A percentile compares a stretch with the other conserved stretches of the same genome.
phyloP scores from a whole-genome alignment of 2,329 filamentous ascomycete genomes.

The Fusarium abutilonis region DNA sequence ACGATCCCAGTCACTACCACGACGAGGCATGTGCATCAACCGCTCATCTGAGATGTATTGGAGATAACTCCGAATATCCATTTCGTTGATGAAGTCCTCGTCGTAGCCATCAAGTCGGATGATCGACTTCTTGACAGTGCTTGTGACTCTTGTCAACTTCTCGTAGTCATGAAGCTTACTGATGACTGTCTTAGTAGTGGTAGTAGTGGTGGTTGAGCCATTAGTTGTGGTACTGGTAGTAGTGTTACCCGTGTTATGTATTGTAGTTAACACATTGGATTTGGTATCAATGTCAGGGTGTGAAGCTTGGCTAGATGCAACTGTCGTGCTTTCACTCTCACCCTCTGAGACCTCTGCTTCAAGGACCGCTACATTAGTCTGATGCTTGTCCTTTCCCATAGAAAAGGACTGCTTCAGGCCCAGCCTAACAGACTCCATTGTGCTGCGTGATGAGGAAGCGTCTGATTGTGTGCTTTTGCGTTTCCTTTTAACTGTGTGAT shows the following conservation, averaged over 20 bases:
- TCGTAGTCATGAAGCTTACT: constrained; percentile 20
- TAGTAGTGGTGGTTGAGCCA: neutral
- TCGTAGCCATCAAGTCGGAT: constrained; percentile 35
- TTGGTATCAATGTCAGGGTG: constrained; percentile 7
- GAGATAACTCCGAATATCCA: constrained; percentile 46
- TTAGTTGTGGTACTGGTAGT: neutral
- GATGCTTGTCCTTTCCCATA: constrained; percentile 19
- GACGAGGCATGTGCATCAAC: constrained; percentile 53
- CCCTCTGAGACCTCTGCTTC: constrained; percentile 21
- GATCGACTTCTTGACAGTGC: constrained; percentile 32
- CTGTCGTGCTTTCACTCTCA: constrained; percentile 28
- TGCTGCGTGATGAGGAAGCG: constrained; percentile 10
- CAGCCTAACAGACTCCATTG: constrained; percentile 32
- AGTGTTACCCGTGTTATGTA: neutral
- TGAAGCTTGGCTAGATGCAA: constrained; percentile 20
- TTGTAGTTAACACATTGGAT: neutral
- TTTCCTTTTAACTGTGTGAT: constrained; percentile 30
- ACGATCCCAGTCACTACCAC: constrained; percentile 55
- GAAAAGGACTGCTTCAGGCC: constrained; percentile 25
- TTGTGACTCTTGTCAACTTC: constrained; percentile 28
- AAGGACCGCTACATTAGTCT: constrained; percentile 3
- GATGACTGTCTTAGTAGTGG: neutral
- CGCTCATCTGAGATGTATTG: constrained; percentile 53
- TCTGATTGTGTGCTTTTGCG: constrained; percentile 27
- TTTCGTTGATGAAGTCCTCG: constrained; percentile 36